A percentile compares a stretch with the other conserved stretches of the same genome.
Evolutionary conservation across 2,329 filamentous ascomycete genomes (phyloP).

Genomic region (Clarireedia monteithiana): DNA sequence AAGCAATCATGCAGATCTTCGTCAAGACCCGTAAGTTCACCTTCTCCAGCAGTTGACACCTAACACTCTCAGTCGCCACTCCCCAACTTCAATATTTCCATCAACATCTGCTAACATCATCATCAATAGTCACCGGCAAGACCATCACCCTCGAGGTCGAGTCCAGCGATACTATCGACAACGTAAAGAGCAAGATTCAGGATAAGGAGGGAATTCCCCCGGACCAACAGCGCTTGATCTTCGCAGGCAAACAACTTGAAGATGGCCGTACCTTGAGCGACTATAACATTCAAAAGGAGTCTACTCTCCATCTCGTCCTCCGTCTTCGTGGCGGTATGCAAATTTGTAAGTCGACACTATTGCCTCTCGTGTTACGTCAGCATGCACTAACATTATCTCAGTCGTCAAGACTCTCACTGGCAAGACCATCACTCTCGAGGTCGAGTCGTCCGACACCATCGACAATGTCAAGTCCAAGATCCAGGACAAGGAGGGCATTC

Average conservation of each 20-base stretch:
- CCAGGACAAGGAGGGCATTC: no score
- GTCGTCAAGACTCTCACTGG: conserved; percentile 63
- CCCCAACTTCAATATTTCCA: conserved; percentile 23
- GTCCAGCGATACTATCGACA: no score
- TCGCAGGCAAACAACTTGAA: no score
- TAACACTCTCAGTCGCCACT: conserved; percentile 37
- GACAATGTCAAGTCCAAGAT: no score
- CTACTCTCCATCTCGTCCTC: conserved; percentile 72
- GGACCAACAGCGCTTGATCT: no score
- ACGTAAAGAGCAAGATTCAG: no score
- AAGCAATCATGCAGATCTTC: conserved; percentile 79
- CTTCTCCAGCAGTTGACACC: conserved; percentile 20
- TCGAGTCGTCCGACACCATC: no score
- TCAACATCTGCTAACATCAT: conserved; percentile 56
- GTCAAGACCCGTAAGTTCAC: conserved; percentile 80
- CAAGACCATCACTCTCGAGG: no score
- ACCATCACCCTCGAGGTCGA: no score
- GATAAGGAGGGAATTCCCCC: no score
- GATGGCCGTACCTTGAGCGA: conserved; percentile 30
- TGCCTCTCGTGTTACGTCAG: conserved; percentile 48
- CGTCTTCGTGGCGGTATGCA: conserved; percentile 77
- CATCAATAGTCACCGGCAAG: conserved; percentile 56
- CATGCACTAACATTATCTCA: conserved; percentile 36
- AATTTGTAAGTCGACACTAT: conserved; percentile 38
- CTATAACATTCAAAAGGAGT: conserved; percentile 96